Percentiles rank a stretch among this genome's conserved stretches.
phyloP scores from a whole-genome alignment of 768 basidiomycete species.

The Obba rivulosa region DNA sequence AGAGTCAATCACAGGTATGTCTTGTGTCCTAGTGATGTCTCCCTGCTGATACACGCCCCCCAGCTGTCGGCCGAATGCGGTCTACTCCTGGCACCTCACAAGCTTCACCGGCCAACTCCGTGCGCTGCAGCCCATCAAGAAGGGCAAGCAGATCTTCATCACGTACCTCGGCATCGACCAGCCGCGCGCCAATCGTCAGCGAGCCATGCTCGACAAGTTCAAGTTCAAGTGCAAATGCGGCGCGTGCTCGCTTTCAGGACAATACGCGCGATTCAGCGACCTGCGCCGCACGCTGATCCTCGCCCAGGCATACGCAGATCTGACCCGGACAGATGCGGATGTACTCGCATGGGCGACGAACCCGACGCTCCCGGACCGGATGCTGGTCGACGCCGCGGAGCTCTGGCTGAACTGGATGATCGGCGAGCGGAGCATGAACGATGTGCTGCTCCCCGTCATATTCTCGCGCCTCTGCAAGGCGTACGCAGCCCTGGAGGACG shows the following conservation, averaged over 20 bases:
- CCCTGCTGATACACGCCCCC: too few relatives aligned
- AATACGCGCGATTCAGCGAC: background rate
- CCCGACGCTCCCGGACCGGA: too few relatives aligned
- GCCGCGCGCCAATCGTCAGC: constrained; percentile 1
- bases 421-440: background rate
- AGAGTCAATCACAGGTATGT: constrained; percentile 6
- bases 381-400: too few relatives aligned
- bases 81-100: constrained; percentile 1
- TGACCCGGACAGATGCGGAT: background rate
- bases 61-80: constrained; percentile 9
- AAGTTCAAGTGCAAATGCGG: constrained; percentile 6
- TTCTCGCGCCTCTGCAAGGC: constrained; percentile 6
- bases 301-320: constrained; percentile 2
- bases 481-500: constrained; percentile 7
- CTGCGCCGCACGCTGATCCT: constrained; percentile 2
- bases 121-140: constrained; percentile 4
- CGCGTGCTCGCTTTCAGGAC: constrained; percentile 1
- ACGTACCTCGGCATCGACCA: constrained; percentile 7
- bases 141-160: constrained; percentile 2
- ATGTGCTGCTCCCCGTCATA: too few relatives aligned
- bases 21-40: background rate
- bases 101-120: constrained; percentile 3
- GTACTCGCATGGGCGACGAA: too few relatives aligned
- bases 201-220: background rate
- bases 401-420: background rate